phyloP scores from a whole-genome alignment of 192 early-diverging fungal genomes.

The Coemansia sp. region DNA sequence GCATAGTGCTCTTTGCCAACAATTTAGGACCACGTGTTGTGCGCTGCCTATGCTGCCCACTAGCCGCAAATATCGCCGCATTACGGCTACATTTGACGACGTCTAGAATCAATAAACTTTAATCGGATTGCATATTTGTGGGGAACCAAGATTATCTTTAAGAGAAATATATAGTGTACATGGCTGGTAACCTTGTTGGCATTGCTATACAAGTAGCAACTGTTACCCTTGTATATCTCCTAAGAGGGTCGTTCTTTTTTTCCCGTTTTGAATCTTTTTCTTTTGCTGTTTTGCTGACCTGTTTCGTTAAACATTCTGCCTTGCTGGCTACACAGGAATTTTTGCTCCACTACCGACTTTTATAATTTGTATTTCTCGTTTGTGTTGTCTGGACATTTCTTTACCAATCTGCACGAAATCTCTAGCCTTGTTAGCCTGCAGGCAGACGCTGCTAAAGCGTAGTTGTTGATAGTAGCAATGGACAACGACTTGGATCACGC shows the following conservation, averaged over 20 bases:
- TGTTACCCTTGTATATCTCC: background rate
- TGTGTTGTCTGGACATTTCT: background rate
- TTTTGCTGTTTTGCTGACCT: background rate
- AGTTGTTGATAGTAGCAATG: constrained; percentile 23
- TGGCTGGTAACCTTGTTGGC: background rate
- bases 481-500: constrained; percentile 35
- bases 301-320: background rate
- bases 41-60: background rate
- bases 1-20: background rate
- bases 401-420: background rate
- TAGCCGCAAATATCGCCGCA: constrained; percentile 1
- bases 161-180: background rate
- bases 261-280: background rate
- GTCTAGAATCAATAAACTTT: constrained; percentile 9
- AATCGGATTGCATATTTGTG: constrained; percentile 9
- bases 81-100: background rate
- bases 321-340: background rate
- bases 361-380: background rate
- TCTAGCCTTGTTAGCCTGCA: background rate
- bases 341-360: too few species aligned
- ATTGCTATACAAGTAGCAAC: constrained; percentile 17
- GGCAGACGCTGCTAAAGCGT: constrained; percentile 2
- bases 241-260: background rate
- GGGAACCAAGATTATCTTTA: background rate
- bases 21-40: constrained; percentile 4